phyloP scores from a whole-genome alignment of 371 early-diverging fungal genomes.

The Scutellospora calospora region DNA sequence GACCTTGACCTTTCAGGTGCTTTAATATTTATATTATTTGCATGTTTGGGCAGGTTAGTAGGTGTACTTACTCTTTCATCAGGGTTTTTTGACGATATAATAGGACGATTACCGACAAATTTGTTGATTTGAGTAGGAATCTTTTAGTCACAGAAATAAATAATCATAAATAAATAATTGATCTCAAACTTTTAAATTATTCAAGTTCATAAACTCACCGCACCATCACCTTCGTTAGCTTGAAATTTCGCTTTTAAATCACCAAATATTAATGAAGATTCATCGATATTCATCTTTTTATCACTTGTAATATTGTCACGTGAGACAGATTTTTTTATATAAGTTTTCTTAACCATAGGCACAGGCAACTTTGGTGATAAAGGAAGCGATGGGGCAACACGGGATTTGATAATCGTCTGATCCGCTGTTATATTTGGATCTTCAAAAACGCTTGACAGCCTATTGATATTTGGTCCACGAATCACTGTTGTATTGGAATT shows the following conservation, averaged over 20 bases:
- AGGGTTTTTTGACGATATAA: neutral
- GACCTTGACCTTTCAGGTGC: too few species aligned
- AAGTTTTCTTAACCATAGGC: slow-evolving; percentile 36
- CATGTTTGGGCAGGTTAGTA: neutral
- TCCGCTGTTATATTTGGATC: slow-evolving; percentile 9
- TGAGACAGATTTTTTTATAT: slow-evolving; percentile 23
- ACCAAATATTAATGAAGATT: neutral
- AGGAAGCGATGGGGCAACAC: slow-evolving; percentile 19
- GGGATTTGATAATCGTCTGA: neutral
- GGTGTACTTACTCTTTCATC: neutral
- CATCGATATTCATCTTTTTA: neutral
- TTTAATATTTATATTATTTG: neutral
- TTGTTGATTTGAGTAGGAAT: neutral
- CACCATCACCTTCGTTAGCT: neutral
- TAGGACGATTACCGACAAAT: neutral
- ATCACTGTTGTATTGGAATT: neutral
- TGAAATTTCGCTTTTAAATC: slow-evolving; percentile 44
- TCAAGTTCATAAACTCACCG: neutral
- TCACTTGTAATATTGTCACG: neutral
- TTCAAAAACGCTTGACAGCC: slow-evolving; percentile 37
- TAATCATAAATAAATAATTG: neutral
- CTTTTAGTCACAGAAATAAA: neutral
- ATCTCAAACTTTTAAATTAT: neutral
- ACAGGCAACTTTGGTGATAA: slow-evolving; percentile 5
- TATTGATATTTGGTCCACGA: slow-evolving; percentile 42